Evolutionary conservation across 371 early-diverging fungal species (phyloP).

Genomic region (Mortierella sp.): DNA sequence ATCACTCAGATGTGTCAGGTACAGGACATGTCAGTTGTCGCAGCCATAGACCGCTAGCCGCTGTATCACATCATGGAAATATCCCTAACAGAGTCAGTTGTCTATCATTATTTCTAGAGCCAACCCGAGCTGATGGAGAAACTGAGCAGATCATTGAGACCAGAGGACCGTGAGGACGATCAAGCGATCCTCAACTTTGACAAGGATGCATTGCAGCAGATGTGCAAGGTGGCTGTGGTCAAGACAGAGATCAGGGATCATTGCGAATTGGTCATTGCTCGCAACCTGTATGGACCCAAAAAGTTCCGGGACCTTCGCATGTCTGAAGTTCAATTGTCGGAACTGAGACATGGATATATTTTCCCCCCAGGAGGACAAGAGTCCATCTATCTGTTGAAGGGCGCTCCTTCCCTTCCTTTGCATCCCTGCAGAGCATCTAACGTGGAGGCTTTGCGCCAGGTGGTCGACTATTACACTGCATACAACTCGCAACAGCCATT

Average conservation of each 20-base stretch:
- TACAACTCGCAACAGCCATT: slow-evolving; percentile 50
- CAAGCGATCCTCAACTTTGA: slow-evolving; percentile 55
- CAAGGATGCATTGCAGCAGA: slow-evolving; percentile 51
- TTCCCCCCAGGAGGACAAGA: slow-evolving; percentile 56
- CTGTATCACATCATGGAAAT: background rate
- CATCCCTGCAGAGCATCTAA: slow-evolving; percentile 57
- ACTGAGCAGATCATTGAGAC: slow-evolving; percentile 39
- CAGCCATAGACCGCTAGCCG: background rate
- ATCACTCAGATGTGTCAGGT: slow-evolving; percentile 52
- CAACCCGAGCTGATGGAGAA: slow-evolving; percentile 54
- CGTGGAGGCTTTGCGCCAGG: slow-evolving; percentile 55
- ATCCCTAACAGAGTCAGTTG: background rate
- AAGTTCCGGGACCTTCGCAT: slow-evolving; percentile 55
- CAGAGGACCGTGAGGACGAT: slow-evolving; percentile 52
- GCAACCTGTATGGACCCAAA: slow-evolving; percentile 52
- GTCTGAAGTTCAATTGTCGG: slow-evolving; percentile 50
- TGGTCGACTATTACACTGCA: slow-evolving; percentile 55
- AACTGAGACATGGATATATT: slow-evolving; percentile 41
- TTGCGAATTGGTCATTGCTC: slow-evolving; percentile 53
- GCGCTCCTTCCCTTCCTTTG: slow-evolving; percentile 50
- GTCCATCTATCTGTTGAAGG: slow-evolving; percentile 54
- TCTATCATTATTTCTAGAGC: slow-evolving; percentile 7
- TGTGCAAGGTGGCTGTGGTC: slow-evolving; percentile 49
- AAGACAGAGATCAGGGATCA: slow-evolving; percentile 54
- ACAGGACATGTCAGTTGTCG: background rate